A percentile compares a stretch with the other conserved stretches of the same genome.
Conservation (phyloP, 139 green algal species). For the Volvox africanus region DNA sequence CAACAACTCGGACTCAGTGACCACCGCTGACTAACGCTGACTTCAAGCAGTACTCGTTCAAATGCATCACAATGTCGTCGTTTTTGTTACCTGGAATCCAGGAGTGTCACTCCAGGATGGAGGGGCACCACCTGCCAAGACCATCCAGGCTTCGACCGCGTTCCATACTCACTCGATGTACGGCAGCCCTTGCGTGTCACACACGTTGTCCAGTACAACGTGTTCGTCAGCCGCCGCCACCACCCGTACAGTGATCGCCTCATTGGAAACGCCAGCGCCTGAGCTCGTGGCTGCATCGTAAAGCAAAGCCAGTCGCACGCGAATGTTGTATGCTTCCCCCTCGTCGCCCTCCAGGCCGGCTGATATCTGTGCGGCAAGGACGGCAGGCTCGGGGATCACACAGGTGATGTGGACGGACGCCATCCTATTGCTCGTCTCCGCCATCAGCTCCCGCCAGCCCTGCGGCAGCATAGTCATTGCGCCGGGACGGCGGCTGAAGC, state of each 20-base stretch:
- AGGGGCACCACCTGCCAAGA: too few species aligned
- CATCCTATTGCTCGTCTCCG: background rate
- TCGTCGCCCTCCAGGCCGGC: background rate
- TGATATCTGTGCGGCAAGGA: background rate
- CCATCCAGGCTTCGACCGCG: too few species aligned
- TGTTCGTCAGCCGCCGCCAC: background rate
- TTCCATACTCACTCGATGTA: background rate
- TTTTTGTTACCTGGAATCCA: too few species aligned
- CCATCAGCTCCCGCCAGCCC: conserved; percentile 11
- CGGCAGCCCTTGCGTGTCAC: background rate
- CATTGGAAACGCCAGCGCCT: background rate
- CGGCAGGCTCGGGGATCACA: background rate
- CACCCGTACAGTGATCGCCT: background rate
- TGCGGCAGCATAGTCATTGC: background rate
- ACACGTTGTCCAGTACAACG: background rate
- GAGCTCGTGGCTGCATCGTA: background rate
- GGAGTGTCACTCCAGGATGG: too few species aligned
- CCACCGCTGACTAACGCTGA: too few species aligned
- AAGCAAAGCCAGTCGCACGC: background rate
- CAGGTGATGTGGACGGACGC: background rate
- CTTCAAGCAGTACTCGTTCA: too few species aligned
- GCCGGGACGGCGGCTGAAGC: background rate
- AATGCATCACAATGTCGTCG: too few species aligned
- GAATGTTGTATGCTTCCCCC: background rate
- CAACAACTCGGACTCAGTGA: too few species aligned